phyloP scores from a whole-genome alignment of 2,329 filamentous ascomycete species.

The Clonostachys chloroleuca region DNA sequence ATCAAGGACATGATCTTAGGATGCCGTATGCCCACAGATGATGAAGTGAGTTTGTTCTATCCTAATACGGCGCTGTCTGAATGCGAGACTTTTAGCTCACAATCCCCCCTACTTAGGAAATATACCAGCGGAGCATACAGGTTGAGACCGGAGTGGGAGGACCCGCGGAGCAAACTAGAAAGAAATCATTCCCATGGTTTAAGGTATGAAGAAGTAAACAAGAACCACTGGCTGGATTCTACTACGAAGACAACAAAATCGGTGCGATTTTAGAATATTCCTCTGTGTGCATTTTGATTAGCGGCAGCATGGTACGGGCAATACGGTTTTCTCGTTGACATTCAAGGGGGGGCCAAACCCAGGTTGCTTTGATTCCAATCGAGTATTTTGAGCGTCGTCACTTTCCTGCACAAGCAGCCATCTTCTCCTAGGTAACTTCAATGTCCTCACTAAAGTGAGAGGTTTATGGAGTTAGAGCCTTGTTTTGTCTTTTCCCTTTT shows the following conservation, averaged over 20 bases:
- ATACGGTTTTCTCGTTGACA: background rate
- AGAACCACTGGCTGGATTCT: background rate
- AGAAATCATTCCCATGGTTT: constrained; percentile 63
- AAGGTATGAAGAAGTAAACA: constrained; percentile 33
- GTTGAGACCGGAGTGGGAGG: constrained; percentile 47
- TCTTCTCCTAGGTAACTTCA: no score
- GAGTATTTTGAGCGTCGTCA: no score
- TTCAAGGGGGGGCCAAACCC: background rate
- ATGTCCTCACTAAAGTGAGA: no score
- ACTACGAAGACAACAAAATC: background rate
- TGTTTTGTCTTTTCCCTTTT: no score
- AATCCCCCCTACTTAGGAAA: constrained; percentile 38
- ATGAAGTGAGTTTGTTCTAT: constrained; percentile 64
- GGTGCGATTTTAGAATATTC: background rate
- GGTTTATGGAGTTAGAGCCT: no score
- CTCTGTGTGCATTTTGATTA: background rate
- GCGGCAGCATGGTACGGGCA: background rate
- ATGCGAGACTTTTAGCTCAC: constrained; percentile 11
- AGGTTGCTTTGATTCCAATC: no score
- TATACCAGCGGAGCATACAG: constrained; percentile 58
- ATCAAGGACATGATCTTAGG: constrained; percentile 75
- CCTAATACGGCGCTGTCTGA: background rate
- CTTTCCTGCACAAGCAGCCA: no score
- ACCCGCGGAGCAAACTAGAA: constrained; percentile 46
- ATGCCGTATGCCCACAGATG: constrained; percentile 75